These are phyloP conservation scores for Brasenia schreberi DNA, from an alignment of 164 flowering plant species.

Conservation along the genomic window DNA sequence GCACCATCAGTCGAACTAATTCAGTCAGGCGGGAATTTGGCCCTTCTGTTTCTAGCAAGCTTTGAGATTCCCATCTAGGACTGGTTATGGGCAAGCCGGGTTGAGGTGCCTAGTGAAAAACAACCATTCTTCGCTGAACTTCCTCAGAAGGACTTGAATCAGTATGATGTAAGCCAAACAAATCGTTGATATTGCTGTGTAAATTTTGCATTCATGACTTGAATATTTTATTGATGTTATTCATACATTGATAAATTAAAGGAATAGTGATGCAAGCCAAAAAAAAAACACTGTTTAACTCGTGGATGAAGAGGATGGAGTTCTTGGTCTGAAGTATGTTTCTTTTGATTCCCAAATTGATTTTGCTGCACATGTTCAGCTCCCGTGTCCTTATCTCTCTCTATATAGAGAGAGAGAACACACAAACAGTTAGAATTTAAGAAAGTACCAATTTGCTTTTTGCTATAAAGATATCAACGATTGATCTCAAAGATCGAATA, in stretches of 20 bases:
- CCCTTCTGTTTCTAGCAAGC: slow-evolving; percentile 65
- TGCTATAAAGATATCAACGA: too few relatives aligned
- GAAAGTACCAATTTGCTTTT: too few relatives aligned
- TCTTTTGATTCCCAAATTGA: neutral
- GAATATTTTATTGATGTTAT: too few relatives aligned
- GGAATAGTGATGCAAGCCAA: too few relatives aligned
- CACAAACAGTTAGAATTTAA: too few relatives aligned
- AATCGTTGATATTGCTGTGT: neutral
- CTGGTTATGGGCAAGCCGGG: slow-evolving; percentile 76
- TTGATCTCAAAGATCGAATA: too few relatives aligned
- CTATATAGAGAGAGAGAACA: neutral
- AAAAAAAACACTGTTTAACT: slow-evolving; percentile 67
- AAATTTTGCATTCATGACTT: slow-evolving; percentile 15
- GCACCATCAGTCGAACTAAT: neutral
- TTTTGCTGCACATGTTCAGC: neutral
- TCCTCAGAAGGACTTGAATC: slow-evolving; percentile 78
- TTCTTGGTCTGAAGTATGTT: slow-evolving; percentile 55
- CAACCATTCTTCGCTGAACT: slow-evolving; percentile 82
- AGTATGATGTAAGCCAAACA: slow-evolving; percentile 71
- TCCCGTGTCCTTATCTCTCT: neutral
- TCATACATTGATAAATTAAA: too few relatives aligned
- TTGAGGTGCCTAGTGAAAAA: slow-evolving; percentile 87
- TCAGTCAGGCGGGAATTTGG: slow-evolving; percentile 27
- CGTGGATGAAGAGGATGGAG: slow-evolving; percentile 60
- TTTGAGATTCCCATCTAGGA: slow-evolving; percentile 56